Percentiles rank a stretch among this genome's conserved stretches.
These are phyloP conservation scores for Anisodus acutangulus DNA, from an alignment of 257 asterid species.

Conservation along the genomic window DNA sequence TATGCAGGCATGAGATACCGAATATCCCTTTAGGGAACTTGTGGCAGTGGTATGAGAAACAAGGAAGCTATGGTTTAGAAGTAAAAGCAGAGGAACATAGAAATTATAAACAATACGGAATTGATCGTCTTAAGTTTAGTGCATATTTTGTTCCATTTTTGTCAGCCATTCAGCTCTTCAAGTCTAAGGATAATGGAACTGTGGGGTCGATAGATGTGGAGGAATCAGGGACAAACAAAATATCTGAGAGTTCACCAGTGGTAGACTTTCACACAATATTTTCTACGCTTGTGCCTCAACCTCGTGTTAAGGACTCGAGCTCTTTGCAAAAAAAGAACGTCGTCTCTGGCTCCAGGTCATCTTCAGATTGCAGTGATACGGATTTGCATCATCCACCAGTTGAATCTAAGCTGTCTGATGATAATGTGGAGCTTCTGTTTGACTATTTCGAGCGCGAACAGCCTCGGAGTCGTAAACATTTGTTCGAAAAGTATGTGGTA, in stretches of 20 bases:
- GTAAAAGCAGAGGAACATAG: slow-evolving; percentile 34
- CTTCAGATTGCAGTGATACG: slow-evolving; percentile 15
- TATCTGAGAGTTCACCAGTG: slow-evolving; percentile 19
- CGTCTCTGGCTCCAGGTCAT: neutral
- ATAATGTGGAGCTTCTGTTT: slow-evolving; percentile 36
- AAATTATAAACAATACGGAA: slow-evolving; percentile 24
- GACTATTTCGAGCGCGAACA: slow-evolving; percentile 37
- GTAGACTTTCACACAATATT: slow-evolving; percentile 2
- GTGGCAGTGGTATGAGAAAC: slow-evolving; percentile 43
- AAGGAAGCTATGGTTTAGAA: slow-evolving; percentile 38
- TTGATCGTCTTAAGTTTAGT: slow-evolving; percentile 27
- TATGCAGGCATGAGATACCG: slow-evolving; percentile 27
- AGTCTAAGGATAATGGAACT: neutral
- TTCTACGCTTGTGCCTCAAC: slow-evolving; percentile 26
- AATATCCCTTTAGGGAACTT: slow-evolving; percentile 38
- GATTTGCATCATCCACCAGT: neutral
- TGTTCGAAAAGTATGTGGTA: slow-evolving; percentile 38
- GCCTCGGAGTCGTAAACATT: slow-evolving; percentile 39
- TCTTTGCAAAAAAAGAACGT: neutral
- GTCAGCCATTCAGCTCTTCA: slow-evolving; percentile 41
- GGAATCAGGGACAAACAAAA: neutral
- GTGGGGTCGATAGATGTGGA: neutral
- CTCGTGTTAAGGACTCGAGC: slow-evolving; percentile 2
- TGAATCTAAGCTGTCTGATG: slow-evolving; percentile 29
- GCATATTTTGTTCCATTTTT: slow-evolving; percentile 42